Conservation (phyloP, 768 basidiomycete species). For the Lactifluus piperatus region DNA sequence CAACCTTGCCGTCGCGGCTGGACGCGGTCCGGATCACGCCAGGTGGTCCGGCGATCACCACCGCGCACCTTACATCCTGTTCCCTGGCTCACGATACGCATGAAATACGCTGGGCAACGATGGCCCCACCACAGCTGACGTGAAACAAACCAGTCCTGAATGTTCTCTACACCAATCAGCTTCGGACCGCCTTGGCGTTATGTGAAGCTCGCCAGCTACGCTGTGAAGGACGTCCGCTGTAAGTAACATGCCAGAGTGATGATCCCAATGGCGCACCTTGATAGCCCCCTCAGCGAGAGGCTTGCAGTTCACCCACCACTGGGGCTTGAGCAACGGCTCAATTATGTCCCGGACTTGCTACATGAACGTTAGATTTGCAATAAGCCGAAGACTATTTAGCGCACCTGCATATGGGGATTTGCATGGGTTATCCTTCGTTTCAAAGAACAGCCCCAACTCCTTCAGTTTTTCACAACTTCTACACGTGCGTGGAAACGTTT, state of each 20-base stretch:
- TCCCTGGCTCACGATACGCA: constrained; percentile 71
- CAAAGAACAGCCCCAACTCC: constrained; percentile 77
- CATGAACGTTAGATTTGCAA: neutral
- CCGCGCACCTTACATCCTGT: constrained; percentile 46
- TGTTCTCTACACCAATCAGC: constrained; percentile 92
- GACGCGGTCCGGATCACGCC: too few species aligned
- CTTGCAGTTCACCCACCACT: constrained; percentile 98
- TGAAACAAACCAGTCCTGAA: constrained; percentile 99
- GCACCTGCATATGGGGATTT: constrained; percentile 85
- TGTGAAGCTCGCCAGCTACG: constrained; percentile 85
- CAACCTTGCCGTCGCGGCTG: too few species aligned
- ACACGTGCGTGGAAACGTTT: constrained; percentile 92
- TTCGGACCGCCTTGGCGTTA: constrained; percentile 79
- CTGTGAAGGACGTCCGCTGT: constrained; percentile 31
- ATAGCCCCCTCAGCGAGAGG: constrained; percentile 85
- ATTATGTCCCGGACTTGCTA: constrained; percentile 97
- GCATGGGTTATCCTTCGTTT: constrained; percentile 95
- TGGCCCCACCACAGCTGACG: constrained; percentile 99
- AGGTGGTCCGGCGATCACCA: too few species aligned
- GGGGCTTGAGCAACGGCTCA: constrained; percentile 90
- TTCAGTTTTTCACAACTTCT: constrained; percentile 78
- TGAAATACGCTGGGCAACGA: constrained; percentile 89
- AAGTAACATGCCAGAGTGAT: neutral
- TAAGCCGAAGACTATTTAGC: constrained; percentile 20
- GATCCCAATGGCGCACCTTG: constrained; percentile 41